Evolutionary conservation across 2,329 filamentous ascomycete genomes (phyloP), one percentile per base, ranked within the genome.

Genomic region (Penicillium sp.): DNA sequence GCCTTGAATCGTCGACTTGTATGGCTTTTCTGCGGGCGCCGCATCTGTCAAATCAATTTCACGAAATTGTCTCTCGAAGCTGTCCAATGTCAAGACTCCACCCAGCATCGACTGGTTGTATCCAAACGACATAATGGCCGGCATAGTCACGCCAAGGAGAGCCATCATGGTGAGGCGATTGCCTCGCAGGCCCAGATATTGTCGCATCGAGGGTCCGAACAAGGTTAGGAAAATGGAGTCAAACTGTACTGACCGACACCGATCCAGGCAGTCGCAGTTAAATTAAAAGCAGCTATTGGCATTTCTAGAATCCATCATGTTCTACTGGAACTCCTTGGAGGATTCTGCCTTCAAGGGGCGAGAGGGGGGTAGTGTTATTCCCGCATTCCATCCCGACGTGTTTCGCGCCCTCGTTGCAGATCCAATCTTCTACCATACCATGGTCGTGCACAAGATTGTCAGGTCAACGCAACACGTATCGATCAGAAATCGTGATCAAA

Each of bases 101-200:
- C 58, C 58, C 9, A 60, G 16, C 29, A 58, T 29, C 6, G 47
- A 47, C 38, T 54, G 58, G 16, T 60, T 60, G 41, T 60, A 60
- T 15, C 53, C 56, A 9, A 57, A 41, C 12, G 53, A 58, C 42
- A 59, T 43, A 1, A 58, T 46, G 3, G 58, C 34, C 13, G 58
- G 58, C 58, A 58, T 57, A 12, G 48, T 49, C 16, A 60, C 51
- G 2, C 51, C 53, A 23, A 54, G 15, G 0, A 60, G 31, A 9
- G 51, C 45, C 15, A 42, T 56, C 24, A 52, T 12, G 28, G 54
- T 57, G 42, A 60, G 58, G 41, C 53, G 38, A 29, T 42, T 47
- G 45, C 58, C 58, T 43, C 53, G 53, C 18, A 58, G 42, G 18
- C 56, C 56, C 28, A 59, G 45, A 26, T 54, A 58, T 18, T 21